Evolutionary conservation across 148 eudicot genomes (phyloP), one percentile per base, ranked within the genome.

Genomic region (Persicaria tinctoria): DNA sequence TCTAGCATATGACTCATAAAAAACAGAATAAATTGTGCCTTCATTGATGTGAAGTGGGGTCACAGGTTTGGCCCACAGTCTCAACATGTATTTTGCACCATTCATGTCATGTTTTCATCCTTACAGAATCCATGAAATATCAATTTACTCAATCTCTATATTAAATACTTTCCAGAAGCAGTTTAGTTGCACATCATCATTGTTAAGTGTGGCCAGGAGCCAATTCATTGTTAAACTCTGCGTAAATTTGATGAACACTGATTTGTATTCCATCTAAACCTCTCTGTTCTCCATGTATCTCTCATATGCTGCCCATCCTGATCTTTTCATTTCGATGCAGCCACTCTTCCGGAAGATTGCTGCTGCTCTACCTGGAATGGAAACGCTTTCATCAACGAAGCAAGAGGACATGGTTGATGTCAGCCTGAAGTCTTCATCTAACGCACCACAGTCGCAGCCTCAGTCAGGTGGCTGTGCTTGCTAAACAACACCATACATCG

Each of bases 331-430:
- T 48, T 47, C 16, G 14, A 16, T 54, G 57, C 84, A 90, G 94
- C 86, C 94, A 56, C 81, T 90, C 44, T 90, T 87, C 64, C 77
- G 94, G 66, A 87, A 90, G 68, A 87, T 90, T n/a, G 94, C 94
- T 68, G 87, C 91, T 66, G 94, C 94, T 9, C 83, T 90, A 76
- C 94, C 94, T 0, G 94, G 94, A 59, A 90, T 90, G 91, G 91
- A 90, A 56, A 86, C 89, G 0, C 89, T 87, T 18, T 83, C 91
- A n/a, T 87, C 91, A 20, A 85, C 91, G 5, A 90, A 86, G 76
- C 94, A 90, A 76, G 94, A 90, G 64, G 94, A 90, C 74, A 87
- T 89, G 93, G 90, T 89, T 13, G 87, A 85, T 76, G 87, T 85
- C 45, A 82, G 85, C 68, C 79, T 85, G 46, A 85, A 85, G 82